Base-by-base conservation (phyloP, 495 filamentous ascomycete genomes). In the Penicillium verhagenii region DNA sequence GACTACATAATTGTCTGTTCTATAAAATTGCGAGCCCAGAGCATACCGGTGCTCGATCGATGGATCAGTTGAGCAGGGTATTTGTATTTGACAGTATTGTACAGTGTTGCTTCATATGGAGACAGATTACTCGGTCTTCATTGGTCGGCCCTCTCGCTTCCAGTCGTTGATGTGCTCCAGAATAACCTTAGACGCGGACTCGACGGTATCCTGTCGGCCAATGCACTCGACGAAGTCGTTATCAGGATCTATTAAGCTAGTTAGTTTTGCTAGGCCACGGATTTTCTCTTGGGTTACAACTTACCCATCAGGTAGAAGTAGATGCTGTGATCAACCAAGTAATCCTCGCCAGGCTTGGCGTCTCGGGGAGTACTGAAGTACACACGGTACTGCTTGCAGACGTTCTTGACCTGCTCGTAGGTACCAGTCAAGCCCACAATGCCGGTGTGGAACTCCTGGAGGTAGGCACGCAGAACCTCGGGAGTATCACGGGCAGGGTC, bases 201-300 rank as follows among this genome's bases (percentile, higher is more conserved):
- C 88, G 13, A 92, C 89, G 23, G 87, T 93, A 76, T 96, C 91
- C 72, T 97, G 92, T 54, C 95, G 80, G 31, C 94, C 94, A 59
- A 98, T 87, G 21, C 91, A 95, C 77, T 98, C 94, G 21, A 98
- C 92, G 68, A 98, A 98, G 72, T 97, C 95, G 13, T 92, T 92
- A 55, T 98, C 95, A 39, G 94, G 94, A 72, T 97, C 92, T 88
- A 64, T 39, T 26, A 40, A 4, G 33, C 50, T 47, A 11, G 20
- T 52, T 56, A 48, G 63, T 49, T 6, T 38, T 40, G n/a, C n/a
- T n/a, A n/a, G n/a, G n/a, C n/a, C n/a, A n/a, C n/a, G n/a, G n/a
- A n/a, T n/a, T n/a, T n/a, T n/a, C n/a, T n/a, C n/a, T n/a, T n/a
- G n/a, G n/a, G n/a, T n/a, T n/a, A n/a, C n/a, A 14, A 14, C 82